Conservation (phyloP, 169 alveolate species). For the Cryptosporidium meleagridis region DNA sequence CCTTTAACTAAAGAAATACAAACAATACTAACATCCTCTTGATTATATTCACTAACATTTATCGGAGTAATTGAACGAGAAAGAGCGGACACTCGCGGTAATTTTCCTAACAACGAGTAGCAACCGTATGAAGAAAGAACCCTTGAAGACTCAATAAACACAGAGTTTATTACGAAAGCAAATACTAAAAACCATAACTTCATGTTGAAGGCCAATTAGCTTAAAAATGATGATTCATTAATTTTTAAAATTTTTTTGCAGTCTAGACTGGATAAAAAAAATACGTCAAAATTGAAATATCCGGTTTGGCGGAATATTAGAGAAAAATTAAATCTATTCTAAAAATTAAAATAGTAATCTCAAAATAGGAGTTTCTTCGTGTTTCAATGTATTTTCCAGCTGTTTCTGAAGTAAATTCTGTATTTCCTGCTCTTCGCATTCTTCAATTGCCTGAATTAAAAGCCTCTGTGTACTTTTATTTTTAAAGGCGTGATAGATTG, state of each 20-base stretch:
- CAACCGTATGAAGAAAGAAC: slow-evolving; percentile 58
- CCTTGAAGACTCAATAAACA: background rate
- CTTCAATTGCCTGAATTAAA: slow-evolving; percentile 41
- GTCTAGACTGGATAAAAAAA: slow-evolving; percentile 5
- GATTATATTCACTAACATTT: background rate
- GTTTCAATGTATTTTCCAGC: slow-evolving; percentile 25
- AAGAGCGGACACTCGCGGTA: background rate
- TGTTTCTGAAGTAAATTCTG: slow-evolving; percentile 21
- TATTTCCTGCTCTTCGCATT: slow-evolving; percentile 16
- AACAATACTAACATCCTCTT: slow-evolving; percentile 24
- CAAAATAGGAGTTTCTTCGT: background rate
- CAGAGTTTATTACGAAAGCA: background rate
- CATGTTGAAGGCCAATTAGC: background rate
- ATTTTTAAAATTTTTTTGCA: background rate
- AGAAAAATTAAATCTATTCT: background rate
- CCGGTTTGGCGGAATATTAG: slow-evolving; percentile 26
- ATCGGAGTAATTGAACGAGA: slow-evolving; percentile 50
- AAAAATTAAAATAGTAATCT: slow-evolving; percentile 19
- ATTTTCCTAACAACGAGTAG: slow-evolving; percentile 17
- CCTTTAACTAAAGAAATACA: slow-evolving; percentile 61
- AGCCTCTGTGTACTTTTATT: slow-evolving; percentile 59
- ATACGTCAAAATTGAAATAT: slow-evolving; percentile 9
- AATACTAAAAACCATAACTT: background rate
- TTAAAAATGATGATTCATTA: background rate
- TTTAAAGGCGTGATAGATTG: slow-evolving; percentile 38